Conservation (phyloP, 805 yeast species). For the Candida pseudoglaebosa region DNA sequence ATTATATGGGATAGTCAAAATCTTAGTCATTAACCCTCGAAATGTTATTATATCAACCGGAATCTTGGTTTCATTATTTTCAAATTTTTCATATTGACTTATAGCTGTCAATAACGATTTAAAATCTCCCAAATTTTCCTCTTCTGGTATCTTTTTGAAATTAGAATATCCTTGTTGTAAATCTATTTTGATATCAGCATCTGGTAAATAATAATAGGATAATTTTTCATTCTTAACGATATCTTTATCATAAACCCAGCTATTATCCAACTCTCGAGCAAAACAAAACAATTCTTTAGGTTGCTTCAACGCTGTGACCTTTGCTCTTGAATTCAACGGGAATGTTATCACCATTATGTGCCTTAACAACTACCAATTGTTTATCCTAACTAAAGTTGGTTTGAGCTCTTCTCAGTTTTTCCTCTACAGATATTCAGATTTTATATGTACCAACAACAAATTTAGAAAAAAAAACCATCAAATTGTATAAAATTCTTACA, state of each 20-base stretch:
- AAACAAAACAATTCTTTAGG: conserved; percentile 78
- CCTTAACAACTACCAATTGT: not conserved
- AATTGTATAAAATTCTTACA: no score
- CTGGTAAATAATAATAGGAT: conserved; percentile 79
- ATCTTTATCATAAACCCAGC: conserved; percentile 33
- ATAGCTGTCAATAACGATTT: conserved; percentile 56
- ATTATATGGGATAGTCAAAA: conserved; percentile 65
- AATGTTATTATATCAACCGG: conserved; percentile 72
- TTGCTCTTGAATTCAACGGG: conserved; percentile 48
- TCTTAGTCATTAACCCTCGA: conserved; percentile 77
- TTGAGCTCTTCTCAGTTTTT: conserved; percentile 1
- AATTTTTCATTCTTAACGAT: conserved; percentile 48
- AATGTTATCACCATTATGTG: conserved; percentile 26
- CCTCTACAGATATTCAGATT: not conserved
- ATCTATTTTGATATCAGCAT: conserved; percentile 61
- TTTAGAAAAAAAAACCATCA: no score
- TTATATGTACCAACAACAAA: no score
- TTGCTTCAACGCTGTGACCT: conserved; percentile 69
- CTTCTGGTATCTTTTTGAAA: conserved; percentile 55
- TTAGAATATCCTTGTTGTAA: conserved; percentile 60
- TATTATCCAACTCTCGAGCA: conserved; percentile 56
- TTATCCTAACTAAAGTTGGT: not conserved
- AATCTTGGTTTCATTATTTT: conserved; percentile 35
- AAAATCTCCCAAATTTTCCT: conserved; percentile 51
- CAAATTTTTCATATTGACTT: conserved; percentile 47